Evolutionary conservation across 257 asterid species (phyloP).

Genomic region (Nicotiana noctiflora): DNA sequence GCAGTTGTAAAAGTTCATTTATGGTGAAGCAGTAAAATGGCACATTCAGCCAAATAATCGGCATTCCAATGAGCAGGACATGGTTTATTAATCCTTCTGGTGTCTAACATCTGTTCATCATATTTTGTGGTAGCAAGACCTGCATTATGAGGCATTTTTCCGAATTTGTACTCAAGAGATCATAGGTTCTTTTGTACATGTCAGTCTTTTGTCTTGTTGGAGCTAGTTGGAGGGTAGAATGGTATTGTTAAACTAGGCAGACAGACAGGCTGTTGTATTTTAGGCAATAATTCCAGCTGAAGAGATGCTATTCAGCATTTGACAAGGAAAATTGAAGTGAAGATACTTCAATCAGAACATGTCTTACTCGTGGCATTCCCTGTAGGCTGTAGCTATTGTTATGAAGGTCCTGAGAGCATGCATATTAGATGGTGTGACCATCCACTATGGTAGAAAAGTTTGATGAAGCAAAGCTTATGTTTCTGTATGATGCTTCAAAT

Average conservation of each 20-base stretch:
- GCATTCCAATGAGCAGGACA: not conserved
- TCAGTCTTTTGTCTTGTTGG: not conserved
- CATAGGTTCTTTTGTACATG: not conserved
- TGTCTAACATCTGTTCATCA: not conserved
- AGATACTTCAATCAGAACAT: not conserved
- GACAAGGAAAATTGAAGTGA: not conserved
- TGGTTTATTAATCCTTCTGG: not conserved
- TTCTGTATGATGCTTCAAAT: no score
- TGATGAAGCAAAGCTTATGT: not conserved
- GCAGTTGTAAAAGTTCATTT: constrained; percentile 92
- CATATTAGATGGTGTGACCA: not conserved
- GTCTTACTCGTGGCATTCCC: not conserved
- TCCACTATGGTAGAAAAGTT: not conserved
- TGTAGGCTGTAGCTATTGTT: not conserved
- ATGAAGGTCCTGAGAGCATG: not conserved
- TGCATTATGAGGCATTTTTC: not conserved
- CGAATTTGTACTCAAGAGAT: not conserved
- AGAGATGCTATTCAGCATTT: not conserved
- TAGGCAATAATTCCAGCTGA: constrained; percentile 1
- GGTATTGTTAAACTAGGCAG: not conserved
- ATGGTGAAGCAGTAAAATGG: constrained; percentile 41
- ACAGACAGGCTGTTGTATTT: not conserved
- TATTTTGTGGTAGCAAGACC: not conserved
- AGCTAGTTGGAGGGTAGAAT: not conserved
- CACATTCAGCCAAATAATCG: not conserved